Evolutionary conservation across 2,329 filamentous ascomycete genomes (phyloP).

Genomic region (Herpotrichia juniperi): DNA sequence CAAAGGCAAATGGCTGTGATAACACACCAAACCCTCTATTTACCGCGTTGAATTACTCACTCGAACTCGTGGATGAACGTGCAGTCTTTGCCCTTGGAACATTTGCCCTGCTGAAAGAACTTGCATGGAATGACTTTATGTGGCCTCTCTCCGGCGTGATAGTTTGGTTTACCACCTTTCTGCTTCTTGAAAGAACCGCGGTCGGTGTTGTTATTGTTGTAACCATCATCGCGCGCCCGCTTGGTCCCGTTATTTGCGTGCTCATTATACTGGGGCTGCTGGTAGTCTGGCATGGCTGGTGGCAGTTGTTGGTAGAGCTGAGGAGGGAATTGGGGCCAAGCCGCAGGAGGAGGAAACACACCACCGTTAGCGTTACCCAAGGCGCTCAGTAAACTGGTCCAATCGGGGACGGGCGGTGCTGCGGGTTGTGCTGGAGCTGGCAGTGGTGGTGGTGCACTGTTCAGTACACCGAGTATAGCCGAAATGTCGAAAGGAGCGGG

Average conservation of each 20-base stretch:
- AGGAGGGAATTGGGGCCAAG: constrained; percentile 25
- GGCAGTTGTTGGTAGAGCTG: constrained; percentile 16
- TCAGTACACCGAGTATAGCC: constrained; percentile 34
- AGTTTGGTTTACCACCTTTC: constrained; percentile 55
- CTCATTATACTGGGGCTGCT: constrained; percentile 25
- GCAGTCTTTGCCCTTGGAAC: constrained; percentile 74
- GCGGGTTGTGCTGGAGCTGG: constrained; percentile 14
- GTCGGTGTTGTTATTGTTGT: constrained; percentile 23
- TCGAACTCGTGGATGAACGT: constrained; percentile 70
- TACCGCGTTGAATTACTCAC: constrained; percentile 1
- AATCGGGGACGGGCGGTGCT: not conserved
- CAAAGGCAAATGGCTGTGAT: not conserved
- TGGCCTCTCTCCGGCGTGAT: constrained; percentile 53
- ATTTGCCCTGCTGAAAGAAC: constrained; percentile 74
- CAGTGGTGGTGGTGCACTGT: constrained; percentile 13
- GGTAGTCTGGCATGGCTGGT: constrained; percentile 19
- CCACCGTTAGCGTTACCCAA: constrained; percentile 8
- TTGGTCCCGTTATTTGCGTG: constrained; percentile 41
- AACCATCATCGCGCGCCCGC: constrained; percentile 40
- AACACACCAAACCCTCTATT: no score
- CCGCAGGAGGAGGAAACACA: constrained; percentile 8
- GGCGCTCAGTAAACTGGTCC: not conserved
- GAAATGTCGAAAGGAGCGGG: constrained; percentile 26
- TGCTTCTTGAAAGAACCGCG: constrained; percentile 23
- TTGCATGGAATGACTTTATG: constrained; percentile 61